These are phyloP conservation scores for grape (Vitis vinifera) DNA, from an alignment of 164 flowering plant species.

Conservation along the genomic window ASM3070453v1 NC_081813.1:1424501-1425000, in stretches of 20 bases:
- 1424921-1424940: no score
- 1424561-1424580: conserved; percentile 79
- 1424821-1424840: neutral
- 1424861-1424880: no score
- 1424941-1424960: no score
- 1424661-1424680: conserved; percentile 80
- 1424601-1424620: conserved; percentile 79
- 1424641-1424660: conserved; percentile 75
- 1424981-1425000: no score
- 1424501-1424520: conserved; percentile 54
- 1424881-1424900: no score
- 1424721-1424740: conserved; percentile 72
- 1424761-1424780: neutral
- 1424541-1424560: conserved; percentile 80
- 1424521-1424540: conserved; percentile 75
- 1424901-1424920: no score
- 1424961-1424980: no score
- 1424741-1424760: conserved; percentile 30
- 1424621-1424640: conserved; percentile 80
- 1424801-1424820: neutral
- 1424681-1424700: conserved; percentile 77
- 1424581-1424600: conserved; percentile 87
- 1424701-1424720: conserved; percentile 78
- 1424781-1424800: neutral
- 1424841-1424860: no score